Evolutionary conservation across 2,329 filamentous ascomycete genomes (phyloP), one percentile per base, ranked within the genome.

Genomic region (Pyrenochaeta sp.): DNA sequence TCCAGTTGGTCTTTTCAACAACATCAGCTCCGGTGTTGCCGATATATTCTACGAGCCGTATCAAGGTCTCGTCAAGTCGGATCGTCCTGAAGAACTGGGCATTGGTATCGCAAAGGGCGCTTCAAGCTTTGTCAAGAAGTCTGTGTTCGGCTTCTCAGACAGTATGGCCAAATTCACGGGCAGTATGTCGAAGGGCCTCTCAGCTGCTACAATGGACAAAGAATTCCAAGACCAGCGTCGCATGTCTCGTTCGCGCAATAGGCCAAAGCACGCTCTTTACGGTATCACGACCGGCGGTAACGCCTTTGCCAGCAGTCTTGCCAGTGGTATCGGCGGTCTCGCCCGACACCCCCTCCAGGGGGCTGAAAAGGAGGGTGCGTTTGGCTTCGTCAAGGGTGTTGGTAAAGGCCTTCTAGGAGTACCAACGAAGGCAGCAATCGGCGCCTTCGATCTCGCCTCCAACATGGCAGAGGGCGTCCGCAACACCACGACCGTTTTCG

Each of bases 11-110:
- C 82, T 99, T 37, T 99, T 99, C 87, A 98, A 96, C 80, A 99
- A 94, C 73, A 90, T 99, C 76, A 96, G 92, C 67, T 99, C 95
- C 40, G 95, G 96, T 66, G 91, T 99, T 47, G 93, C 91, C 17
- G 95, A 97, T 74, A 97, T 99, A 72, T 99, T 99, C 80, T 99
- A 99, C 81, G 96, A 99, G 75, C 95, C 95, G 32, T 99, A 99
- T 78, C 95, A 99, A 79, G 91, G 96, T 18, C 86, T 99, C 43
- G 96, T 99, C 74, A 91, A 96, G 83, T 96, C 93, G 0, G 95
- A 99, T 74, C 87, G 91, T 63, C 96, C 95, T 2, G 94, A 98
- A 75, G 94, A 99, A 62, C 88, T 99, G 49, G 96, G 95, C 17
- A 83, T 96, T 35, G 95, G 95, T 15, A 96, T 99, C 58, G 96